These are phyloP conservation scores for Suillus alpinus DNA, from an alignment of 768 basidiomycete species.

Conservation along the genomic window DNA sequence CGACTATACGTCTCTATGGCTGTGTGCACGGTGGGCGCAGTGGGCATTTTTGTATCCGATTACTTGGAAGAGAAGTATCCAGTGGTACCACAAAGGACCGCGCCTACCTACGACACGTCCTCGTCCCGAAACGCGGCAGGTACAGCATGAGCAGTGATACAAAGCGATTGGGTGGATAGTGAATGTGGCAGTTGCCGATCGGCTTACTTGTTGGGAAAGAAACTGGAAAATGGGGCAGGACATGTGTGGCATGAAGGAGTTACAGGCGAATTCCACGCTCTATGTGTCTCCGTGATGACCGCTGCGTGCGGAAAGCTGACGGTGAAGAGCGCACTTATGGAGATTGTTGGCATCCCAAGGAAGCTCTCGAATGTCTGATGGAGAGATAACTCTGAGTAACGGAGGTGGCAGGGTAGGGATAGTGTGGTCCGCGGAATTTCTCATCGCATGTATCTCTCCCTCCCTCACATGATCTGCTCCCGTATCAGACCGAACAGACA, in stretches of 20 bases:
- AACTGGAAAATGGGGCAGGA: not conserved
- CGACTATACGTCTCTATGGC: constrained; percentile 51
- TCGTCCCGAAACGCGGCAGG: not conserved
- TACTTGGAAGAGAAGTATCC: constrained; percentile 46
- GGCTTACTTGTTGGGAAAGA: not conserved
- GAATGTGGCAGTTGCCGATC: not conserved
- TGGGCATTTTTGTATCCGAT: constrained; percentile 49
- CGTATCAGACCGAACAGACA: constrained; percentile 5
- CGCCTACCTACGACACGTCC: not conserved
- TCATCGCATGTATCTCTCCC: not conserved
- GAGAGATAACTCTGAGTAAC: not conserved
- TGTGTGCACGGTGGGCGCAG: constrained; percentile 43
- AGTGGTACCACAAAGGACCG: constrained; percentile 1
- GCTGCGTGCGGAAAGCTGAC: constrained; percentile 20
- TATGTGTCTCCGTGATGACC: constrained; percentile 9
- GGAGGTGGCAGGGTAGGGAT: constrained; percentile 5
- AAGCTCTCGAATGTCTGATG: constrained; percentile 15
- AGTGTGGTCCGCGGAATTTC: constrained; percentile 2
- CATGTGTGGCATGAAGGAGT: not conserved
- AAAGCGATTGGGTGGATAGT: not conserved
- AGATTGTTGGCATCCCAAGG: constrained; percentile 22
- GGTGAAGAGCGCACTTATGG: constrained; percentile 15
- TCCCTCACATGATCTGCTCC: not conserved
- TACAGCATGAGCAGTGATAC: not conserved
- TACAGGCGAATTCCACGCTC: not conserved